Percentiles rank a stretch among this genome's conserved stretches.
These are phyloP conservation scores for Pythium pectinolyticum DNA, from an alignment of 352 stramenopile genomes.

Conservation along the genomic window DNA sequence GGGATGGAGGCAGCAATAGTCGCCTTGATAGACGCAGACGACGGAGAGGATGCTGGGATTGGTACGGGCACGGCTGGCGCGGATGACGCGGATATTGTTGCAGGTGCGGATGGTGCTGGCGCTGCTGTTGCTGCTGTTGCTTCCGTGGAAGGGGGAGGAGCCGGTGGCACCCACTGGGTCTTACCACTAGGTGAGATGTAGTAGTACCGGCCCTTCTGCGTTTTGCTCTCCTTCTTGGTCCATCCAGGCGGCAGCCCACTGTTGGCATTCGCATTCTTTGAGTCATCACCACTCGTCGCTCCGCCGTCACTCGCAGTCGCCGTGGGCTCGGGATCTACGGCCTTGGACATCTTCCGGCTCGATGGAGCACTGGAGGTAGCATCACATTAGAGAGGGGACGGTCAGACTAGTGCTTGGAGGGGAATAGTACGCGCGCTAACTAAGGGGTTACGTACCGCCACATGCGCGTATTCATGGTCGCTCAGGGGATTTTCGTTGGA, in stretches of 20 bases:
- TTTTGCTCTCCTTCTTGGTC: conserved; percentile 85
- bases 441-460: conserved; percentile 17
- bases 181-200: conserved; percentile 82
- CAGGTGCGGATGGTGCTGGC: neutral
- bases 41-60: conserved; percentile 1
- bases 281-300: too few relatives aligned
- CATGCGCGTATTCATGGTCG: conserved; percentile 2
- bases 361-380: neutral
- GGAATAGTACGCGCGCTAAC: too few relatives aligned
- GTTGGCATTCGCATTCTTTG: too few relatives aligned
- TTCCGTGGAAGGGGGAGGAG: neutral
- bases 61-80: neutral
- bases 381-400: neutral
- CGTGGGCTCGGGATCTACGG: conserved; percentile 8
- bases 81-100: conserved; percentile 1
- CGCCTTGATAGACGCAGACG: conserved; percentile 5
- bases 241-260: conserved; percentile 70
- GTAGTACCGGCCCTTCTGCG: conserved; percentile 83
- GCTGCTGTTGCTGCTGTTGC: neutral
- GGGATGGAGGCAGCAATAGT: neutral
- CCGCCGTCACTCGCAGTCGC: neutral
- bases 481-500: neutral
- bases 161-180: conserved; percentile 77
- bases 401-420: too few relatives aligned
- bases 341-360: conserved; percentile 10